Evolutionary conservation across 345 rosid genomes (phyloP).

Genomic region (Cardamine chenopodiifolia): DNA sequence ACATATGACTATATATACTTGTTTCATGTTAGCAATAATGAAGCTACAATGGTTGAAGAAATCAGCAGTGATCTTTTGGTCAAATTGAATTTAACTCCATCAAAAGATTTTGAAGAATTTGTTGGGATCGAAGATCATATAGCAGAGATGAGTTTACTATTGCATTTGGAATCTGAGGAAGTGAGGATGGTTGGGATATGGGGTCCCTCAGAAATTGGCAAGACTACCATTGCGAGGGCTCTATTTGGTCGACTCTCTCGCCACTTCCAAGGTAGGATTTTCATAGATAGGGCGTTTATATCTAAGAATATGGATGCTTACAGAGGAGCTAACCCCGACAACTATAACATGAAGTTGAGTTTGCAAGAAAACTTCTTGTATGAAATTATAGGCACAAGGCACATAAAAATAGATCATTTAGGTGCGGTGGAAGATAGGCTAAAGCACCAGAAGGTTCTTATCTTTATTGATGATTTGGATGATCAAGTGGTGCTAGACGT

Average conservation of each 20-base stretch:
- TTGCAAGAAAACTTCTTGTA: not conserved
- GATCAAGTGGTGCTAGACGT: not conserved
- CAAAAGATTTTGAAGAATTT: not conserved
- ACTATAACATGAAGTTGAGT: not conserved
- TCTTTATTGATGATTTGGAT: constrained; percentile 59
- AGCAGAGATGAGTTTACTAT: too few relatives aligned
- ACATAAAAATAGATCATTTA: constrained; percentile 25
- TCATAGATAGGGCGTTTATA: not conserved
- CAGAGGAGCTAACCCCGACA: accelerated
- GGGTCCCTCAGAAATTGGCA: too few relatives aligned
- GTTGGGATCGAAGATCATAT: too few relatives aligned
- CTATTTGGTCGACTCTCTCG: not conserved
- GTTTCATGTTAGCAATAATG: too few relatives aligned
- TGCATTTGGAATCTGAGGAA: too few relatives aligned
- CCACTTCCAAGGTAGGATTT: not conserved
- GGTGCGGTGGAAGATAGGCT: not conserved
- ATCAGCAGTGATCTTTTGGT: not conserved
- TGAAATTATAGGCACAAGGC: not conserved
- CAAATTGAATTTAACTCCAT: not conserved
- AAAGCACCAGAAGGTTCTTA: constrained; percentile 26
- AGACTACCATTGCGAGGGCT: too few relatives aligned
- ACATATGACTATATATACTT: too few relatives aligned
- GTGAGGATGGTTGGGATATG: too few relatives aligned
- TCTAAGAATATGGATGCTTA: not conserved
- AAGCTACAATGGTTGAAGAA: not conserved